Conservation (phyloP, 139 green algal genomes). For the Gonium pectorale region DNA sequence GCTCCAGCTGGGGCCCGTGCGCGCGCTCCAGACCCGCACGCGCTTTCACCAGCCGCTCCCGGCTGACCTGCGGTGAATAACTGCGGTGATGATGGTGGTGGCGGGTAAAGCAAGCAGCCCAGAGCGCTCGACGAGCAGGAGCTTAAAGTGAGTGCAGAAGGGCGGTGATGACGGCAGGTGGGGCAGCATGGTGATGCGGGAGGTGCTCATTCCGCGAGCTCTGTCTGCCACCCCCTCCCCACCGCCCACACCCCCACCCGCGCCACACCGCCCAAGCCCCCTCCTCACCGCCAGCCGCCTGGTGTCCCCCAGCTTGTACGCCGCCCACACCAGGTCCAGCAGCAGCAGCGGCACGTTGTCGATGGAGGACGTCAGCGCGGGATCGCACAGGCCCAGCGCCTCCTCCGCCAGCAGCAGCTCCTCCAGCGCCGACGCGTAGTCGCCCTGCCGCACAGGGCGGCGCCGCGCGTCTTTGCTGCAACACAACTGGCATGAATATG, state of each 20-base stretch:
- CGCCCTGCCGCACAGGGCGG: constrained; percentile 36
- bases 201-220: too few relatives aligned
- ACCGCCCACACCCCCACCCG: neutral
- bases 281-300: constrained; percentile 50
- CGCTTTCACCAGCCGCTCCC: constrained; percentile 62
- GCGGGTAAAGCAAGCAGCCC: too few relatives aligned
- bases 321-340: constrained; percentile 78
- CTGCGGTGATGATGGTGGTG: too few relatives aligned
- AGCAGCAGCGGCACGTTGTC: constrained; percentile 81
- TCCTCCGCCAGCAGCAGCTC: constrained; percentile 76
- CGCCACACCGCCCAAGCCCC: neutral
- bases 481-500: too few relatives aligned
- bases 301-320: constrained; percentile 68
- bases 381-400: constrained; percentile 55
- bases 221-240: too few relatives aligned
- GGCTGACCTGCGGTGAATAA: too few relatives aligned
- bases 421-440: constrained; percentile 56
- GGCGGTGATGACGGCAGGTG: too few relatives aligned
- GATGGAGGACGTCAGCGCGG: constrained; percentile 51
- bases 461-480: too few relatives aligned
- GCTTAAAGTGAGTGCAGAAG: too few relatives aligned
- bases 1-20: constrained; percentile 69
- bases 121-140: too few relatives aligned
- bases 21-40: constrained; percentile 55
- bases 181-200: too few relatives aligned